phyloP scores from a whole-genome alignment of 163 green algal genomes.

The Scenedesmus sp. region DNA sequence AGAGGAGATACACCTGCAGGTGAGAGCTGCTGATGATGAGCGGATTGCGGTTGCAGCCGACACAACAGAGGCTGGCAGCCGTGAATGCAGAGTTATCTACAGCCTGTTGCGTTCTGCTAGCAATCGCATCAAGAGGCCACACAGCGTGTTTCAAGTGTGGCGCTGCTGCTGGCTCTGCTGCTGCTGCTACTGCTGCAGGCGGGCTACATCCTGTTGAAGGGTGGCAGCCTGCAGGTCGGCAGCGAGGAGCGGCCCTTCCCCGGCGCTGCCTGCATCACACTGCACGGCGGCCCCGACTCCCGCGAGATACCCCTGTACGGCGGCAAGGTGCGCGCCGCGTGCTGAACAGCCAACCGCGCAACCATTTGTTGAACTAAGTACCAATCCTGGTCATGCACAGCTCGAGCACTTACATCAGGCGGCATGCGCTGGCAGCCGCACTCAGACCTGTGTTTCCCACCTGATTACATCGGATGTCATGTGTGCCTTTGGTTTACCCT shows the following conservation, averaged over 20 bases:
- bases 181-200: constrained; percentile 55
- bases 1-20: constrained; percentile 50
- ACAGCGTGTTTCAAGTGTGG: not conserved
- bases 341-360: not conserved
- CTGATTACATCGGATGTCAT: too few relatives aligned
- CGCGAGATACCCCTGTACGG: constrained; percentile 62
- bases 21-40: not conserved
- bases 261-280: constrained; percentile 61
- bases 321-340: constrained; percentile 52
- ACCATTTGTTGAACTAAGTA: too few relatives aligned
- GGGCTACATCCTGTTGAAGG: constrained; percentile 74
- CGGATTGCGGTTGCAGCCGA: not conserved
- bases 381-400: too few relatives aligned
- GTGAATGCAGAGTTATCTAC: not conserved
- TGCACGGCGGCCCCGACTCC: constrained; percentile 50
- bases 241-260: constrained; percentile 52
- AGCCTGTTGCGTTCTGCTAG: not conserved
- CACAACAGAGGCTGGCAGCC: not conserved
- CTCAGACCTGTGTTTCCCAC: too few relatives aligned
- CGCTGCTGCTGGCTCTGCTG: not conserved
- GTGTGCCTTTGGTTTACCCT: too few relatives aligned
- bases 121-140: not conserved
- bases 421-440: too few relatives aligned
- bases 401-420: too few relatives aligned
- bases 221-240: constrained; percentile 70